A percentile compares a stretch with the other conserved stretches of the same genome.
Conservation (phyloP, 2,329 filamentous ascomycete species). For the Akanthomyces lecanii region DNA sequence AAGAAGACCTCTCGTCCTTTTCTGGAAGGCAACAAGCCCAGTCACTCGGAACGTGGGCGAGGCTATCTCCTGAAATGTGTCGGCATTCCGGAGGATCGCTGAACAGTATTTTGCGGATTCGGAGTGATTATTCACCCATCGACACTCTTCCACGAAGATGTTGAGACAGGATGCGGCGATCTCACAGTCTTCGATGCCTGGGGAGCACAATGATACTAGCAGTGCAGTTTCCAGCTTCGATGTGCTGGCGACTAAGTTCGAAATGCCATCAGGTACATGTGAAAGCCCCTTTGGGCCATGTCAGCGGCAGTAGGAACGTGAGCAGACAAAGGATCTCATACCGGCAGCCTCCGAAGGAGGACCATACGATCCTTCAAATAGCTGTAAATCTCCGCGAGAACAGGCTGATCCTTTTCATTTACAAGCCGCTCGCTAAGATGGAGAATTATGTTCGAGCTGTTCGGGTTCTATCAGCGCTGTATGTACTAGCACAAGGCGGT, state of each 20-base stretch:
- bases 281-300: conserved; percentile 48
- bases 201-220: conserved; percentile 60
- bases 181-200: conserved; percentile 62
- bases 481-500: not conserved
- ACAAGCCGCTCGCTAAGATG: conserved; percentile 47
- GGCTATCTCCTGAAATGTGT: conserved; percentile 58
- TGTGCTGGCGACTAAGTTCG: conserved; percentile 49
- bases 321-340: conserved; percentile 27
- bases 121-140: conserved; percentile 47
- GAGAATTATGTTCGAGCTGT: conserved; percentile 37
- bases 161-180: conserved; percentile 59
- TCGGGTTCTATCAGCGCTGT: conserved; percentile 9
- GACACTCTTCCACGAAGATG: conserved; percentile 58
- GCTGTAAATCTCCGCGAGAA: conserved; percentile 46
- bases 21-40: conserved; percentile 66
- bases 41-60: conserved; percentile 63
- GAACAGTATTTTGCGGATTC: conserved; percentile 47
- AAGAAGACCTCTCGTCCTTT: conserved; percentile 56
- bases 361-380: conserved; percentile 54
- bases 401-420: conserved; percentile 39
- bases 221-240: conserved; percentile 59
- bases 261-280: conserved; percentile 49
- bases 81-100: conserved; percentile 55
- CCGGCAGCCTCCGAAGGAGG: conserved; percentile 47
- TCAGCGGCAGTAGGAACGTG: not conserved